Evolutionary conservation across 2,329 filamentous ascomycete species (phyloP).

Genomic region (Teratosphaeria pseudoeucalypti): DNA sequence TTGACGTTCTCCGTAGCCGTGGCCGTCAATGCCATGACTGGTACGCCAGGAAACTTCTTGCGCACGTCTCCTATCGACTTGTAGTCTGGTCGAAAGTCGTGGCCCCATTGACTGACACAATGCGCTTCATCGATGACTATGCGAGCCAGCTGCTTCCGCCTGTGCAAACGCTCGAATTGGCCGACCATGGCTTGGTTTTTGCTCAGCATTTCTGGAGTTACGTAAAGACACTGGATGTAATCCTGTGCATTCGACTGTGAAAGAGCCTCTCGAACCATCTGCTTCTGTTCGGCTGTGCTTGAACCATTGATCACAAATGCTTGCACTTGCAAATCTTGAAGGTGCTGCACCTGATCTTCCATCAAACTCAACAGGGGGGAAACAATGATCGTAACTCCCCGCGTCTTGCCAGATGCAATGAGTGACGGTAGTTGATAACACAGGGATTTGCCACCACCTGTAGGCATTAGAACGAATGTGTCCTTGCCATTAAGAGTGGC

Average conservation of each 20-base stretch:
- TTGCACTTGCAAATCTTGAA: conserved; percentile 63
- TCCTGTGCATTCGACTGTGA: conserved; percentile 57
- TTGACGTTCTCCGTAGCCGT: conserved; percentile 92
- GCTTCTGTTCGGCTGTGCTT: conserved; percentile 51
- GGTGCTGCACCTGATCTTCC: conserved; percentile 88
- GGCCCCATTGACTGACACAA: conserved; percentile 97
- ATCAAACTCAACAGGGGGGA: conserved; percentile 91
- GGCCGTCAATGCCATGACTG: conserved; percentile 88
- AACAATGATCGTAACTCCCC: conserved; percentile 85
- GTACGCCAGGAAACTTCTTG: conserved; percentile 62
- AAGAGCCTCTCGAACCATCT: conserved; percentile 55
- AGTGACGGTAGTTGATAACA: conserved; percentile 94
- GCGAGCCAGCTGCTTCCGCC: conserved; percentile 63
- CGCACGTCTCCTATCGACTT: conserved; percentile 72
- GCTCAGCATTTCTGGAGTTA: conserved; percentile 93
- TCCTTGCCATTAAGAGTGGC: conserved; percentile 79
- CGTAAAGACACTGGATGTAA: conserved; percentile 77
- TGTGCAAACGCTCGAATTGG: conserved; percentile 58
- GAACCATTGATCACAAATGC: conserved; percentile 77
- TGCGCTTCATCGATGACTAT: conserved; percentile 98
- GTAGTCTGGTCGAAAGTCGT: conserved; percentile 95
- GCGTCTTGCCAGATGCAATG: conserved; percentile 67
- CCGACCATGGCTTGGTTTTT: conserved; percentile 62
- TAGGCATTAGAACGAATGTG: conserved; percentile 94
- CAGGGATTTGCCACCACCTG: conserved; percentile 89